Conservation (phyloP, 148 eudicot genomes). For the Nepenthes mirabilis region DNA sequence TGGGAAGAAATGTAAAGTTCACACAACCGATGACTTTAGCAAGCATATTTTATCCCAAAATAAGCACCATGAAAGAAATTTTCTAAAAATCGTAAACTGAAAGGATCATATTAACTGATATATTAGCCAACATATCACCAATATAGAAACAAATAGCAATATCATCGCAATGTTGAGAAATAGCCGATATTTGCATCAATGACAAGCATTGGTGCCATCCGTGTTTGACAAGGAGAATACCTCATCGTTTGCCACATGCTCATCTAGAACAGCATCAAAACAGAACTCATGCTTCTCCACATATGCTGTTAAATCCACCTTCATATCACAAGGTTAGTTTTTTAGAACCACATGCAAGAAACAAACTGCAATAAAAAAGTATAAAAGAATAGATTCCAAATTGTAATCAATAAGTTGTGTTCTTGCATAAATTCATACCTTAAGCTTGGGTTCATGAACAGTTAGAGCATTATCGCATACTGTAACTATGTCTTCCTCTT, state of each 20-base stretch:
- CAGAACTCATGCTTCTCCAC: conserved; percentile 98
- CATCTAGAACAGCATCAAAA: conserved; percentile 93
- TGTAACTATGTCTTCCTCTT: conserved; percentile 87
- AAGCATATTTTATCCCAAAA: not conserved
- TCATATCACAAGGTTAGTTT: conserved; percentile 12
- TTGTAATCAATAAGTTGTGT: not conserved
- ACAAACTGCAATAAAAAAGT: not conserved
- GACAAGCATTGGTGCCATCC: not conserved
- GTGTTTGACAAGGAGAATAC: conserved; percentile 15
- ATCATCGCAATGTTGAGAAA: no score
- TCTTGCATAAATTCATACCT: conserved; percentile 34
- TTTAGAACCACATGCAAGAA: not conserved
- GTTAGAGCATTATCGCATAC: conserved; percentile 61
- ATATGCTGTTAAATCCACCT: conserved; percentile 98
- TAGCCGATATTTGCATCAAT: not conserved
- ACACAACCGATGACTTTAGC: not conserved
- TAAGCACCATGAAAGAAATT: not conserved
- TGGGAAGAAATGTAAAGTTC: no score
- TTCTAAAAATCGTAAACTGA: no score
- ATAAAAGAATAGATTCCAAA: not conserved
- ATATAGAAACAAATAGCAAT: no score
- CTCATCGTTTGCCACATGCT: conserved; percentile 87
- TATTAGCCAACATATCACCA: no score
- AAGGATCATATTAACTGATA: not conserved
- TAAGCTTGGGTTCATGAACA: conserved; percentile 88